Conservation (phyloP, 805 yeast genomes). For the Barnettozyma siamensis region DNA sequence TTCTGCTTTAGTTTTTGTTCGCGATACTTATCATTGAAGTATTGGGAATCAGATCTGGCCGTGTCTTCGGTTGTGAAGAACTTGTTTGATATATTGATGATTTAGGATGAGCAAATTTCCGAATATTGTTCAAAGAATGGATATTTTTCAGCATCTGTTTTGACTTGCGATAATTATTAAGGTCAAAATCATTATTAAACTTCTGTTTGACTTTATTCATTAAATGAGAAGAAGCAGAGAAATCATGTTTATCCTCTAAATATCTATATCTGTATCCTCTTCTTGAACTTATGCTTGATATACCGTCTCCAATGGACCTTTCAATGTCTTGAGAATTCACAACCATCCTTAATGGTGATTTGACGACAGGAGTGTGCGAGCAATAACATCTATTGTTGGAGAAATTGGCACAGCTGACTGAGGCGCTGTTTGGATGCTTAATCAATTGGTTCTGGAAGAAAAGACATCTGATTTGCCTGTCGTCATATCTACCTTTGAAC, state of each 20-base stretch:
- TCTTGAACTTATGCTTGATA: conserved; percentile 1
- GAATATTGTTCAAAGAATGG: conserved; percentile 1
- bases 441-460: conserved; percentile 2
- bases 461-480: conserved; percentile 22
- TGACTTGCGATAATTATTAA: not conserved
- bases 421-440: not conserved
- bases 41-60: not conserved
- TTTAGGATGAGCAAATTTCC: not conserved
- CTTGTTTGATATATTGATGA: not conserved
- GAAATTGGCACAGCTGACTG: conserved; percentile 2
- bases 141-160: not conserved
- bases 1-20: not conserved
- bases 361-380: conserved; percentile 11
- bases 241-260: not conserved
- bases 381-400: conserved; percentile 11
- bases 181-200: conserved; percentile 2
- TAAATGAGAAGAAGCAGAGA: not conserved
- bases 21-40: not conserved
- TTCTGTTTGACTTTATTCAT: conserved; percentile 6
- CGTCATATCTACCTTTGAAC: conserved; percentile 26
- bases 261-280: not conserved
- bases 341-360: conserved; percentile 12
- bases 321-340: not conserved
- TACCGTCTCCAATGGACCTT: not conserved
- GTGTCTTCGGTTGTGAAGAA: not conserved